phyloP scores from a whole-genome alignment of 2,329 filamentous ascomycete species.

The Grosmannia serpens region DNA sequence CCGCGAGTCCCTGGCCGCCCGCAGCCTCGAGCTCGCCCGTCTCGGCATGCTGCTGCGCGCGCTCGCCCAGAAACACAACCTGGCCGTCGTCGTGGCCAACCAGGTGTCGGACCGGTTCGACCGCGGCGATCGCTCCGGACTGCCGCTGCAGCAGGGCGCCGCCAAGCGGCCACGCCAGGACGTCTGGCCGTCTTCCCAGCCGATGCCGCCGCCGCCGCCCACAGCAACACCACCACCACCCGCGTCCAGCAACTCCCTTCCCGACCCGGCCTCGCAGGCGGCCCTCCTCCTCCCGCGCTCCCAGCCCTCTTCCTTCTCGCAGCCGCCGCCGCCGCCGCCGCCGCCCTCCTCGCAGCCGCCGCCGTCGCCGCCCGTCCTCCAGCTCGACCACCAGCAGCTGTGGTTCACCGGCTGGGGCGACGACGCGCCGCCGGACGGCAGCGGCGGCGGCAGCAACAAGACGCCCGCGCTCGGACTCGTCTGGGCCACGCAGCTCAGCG shows the following conservation, averaged over 20 bases:
- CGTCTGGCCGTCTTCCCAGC: background rate
- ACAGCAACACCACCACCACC: background rate
- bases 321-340: background rate
- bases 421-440: slow-evolving; percentile 33
- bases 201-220: background rate
- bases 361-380: slow-evolving; percentile 40
- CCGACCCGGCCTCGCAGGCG: background rate
- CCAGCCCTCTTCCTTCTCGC: background rate
- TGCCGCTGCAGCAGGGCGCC: slow-evolving; percentile 7
- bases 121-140: background rate
- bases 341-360: slow-evolving; percentile 4
- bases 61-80: slow-evolving; percentile 59
- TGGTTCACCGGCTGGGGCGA: slow-evolving; percentile 97
- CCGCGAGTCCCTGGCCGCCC: slow-evolving; percentile 47
- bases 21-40: slow-evolving; percentile 65
- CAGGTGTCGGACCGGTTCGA: slow-evolving; percentile 85
- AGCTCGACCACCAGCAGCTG: slow-evolving; percentile 78
- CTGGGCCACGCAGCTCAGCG: slow-evolving; percentile 82
- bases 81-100: slow-evolving; percentile 87
- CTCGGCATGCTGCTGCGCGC: slow-evolving; percentile 65
- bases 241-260: background rate
- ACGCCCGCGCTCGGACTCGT: slow-evolving; percentile 79
- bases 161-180: slow-evolving; percentile 7
- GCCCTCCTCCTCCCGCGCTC: background rate
- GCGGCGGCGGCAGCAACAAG: slow-evolving; percentile 40